These are phyloP conservation scores for Anthracocystis walkeri DNA, from an alignment of 1,284 basidiomycete genomes.

Conservation along the genomic window DNA sequence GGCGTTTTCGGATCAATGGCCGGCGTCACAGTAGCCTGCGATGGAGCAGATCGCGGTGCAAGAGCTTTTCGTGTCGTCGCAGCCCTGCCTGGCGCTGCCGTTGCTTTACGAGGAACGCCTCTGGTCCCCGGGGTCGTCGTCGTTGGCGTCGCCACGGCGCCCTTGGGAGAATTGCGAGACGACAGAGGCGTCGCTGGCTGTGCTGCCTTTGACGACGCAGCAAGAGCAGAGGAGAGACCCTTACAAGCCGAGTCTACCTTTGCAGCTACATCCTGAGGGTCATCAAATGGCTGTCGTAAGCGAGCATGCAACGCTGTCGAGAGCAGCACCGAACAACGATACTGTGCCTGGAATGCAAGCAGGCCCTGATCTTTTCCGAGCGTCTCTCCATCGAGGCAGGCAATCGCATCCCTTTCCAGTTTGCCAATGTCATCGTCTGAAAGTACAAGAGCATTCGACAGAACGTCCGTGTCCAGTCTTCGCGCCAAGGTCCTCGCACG, in stretches of 20 bases:
- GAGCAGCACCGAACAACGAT: conserved; percentile 36
- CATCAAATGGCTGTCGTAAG: conserved; percentile 30
- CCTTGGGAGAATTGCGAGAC: conserved; percentile 19
- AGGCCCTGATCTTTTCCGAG: conserved; percentile 34
- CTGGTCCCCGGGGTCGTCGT: conserved; percentile 17
- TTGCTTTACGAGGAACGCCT: conserved; percentile 16
- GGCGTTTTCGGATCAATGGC: conserved; percentile 19
- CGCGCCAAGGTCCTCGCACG: conserved; percentile 41
- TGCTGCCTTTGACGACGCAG: conserved; percentile 1
- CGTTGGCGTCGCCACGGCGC: background rate
- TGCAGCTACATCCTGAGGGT: conserved; percentile 19
- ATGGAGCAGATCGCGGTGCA: conserved; percentile 24
- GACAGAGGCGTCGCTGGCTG: conserved; percentile 11
- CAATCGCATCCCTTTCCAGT: conserved; percentile 24
- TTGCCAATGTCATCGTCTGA: conserved; percentile 17
- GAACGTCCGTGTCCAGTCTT: conserved; percentile 47
- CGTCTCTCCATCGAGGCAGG: conserved; percentile 17
- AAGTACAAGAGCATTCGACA: conserved; percentile 23
- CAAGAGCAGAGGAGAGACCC: conserved; percentile 12
- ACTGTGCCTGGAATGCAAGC: conserved; percentile 32
- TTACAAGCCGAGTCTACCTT: conserved; percentile 45
- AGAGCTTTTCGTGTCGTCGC: conserved; percentile 24
- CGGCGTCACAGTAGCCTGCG: conserved; percentile 23
- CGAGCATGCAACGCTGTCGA: conserved; percentile 27
- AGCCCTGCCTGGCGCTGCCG: conserved; percentile 3